phyloP scores from a whole-genome alignment of 2,329 filamentous ascomycete species.

The Talaromyces sp. region DNA sequence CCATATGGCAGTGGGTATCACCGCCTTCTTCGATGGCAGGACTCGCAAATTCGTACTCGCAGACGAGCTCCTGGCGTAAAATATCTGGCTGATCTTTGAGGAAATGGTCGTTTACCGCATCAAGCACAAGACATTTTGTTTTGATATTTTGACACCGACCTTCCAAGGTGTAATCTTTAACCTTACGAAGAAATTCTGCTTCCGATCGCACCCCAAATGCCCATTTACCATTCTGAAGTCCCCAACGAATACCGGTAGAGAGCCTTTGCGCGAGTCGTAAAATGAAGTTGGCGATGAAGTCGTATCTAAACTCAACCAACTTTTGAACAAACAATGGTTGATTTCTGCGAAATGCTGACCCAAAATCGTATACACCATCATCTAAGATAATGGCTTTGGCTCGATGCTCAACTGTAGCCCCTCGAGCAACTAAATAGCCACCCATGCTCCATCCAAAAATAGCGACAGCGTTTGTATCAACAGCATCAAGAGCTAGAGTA shows the following conservation, averaged over 20 bases:
- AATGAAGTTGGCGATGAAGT: not conserved
- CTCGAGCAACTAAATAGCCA: constrained; percentile 26
- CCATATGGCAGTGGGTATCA: not conserved
- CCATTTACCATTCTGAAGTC: not conserved
- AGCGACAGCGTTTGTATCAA: constrained; percentile 20
- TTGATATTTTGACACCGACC: constrained; percentile 6
- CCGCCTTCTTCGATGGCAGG: not conserved
- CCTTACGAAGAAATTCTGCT: not conserved
- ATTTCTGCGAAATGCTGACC: constrained; percentile 8
- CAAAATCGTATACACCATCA: constrained; percentile 15
- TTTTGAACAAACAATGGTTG: not conserved
- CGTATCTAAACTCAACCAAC: not conserved
- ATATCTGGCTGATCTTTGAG: constrained; percentile 8
- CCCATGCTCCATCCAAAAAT: constrained; percentile 25
- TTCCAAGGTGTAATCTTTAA: constrained; percentile 7
- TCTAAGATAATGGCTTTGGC: constrained; percentile 20
- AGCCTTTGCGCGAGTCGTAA: not conserved
- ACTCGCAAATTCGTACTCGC: not conserved
- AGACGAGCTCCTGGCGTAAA: not conserved
- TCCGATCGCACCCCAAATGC: not conserved
- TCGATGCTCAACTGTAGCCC: constrained; percentile 24
- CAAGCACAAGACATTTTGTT: constrained; percentile 6
- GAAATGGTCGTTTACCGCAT: constrained; percentile 11
- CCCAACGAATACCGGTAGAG: not conserved
- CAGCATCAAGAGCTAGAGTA: constrained; percentile 13